Conservation (phyloP, 108 stramenopile species). For the Cylindrotheca closterium region DNA sequence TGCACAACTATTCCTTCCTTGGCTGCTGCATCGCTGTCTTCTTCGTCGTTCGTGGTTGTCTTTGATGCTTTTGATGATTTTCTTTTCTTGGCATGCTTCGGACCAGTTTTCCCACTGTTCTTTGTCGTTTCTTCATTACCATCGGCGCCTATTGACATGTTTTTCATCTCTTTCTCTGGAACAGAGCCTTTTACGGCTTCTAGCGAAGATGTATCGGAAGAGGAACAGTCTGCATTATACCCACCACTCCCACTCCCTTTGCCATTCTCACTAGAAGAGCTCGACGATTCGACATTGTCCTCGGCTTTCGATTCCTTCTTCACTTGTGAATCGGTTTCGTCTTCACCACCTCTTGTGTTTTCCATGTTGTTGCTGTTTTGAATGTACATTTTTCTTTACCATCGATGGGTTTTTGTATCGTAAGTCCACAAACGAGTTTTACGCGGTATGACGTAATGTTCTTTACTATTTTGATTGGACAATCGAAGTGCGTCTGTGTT, state of each 20-base stretch:
- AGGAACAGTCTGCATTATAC: constrained; percentile 37
- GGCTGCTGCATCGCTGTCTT: neutral
- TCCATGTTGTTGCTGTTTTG: no score
- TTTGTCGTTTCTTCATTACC: constrained; percentile 1
- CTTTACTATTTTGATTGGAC: no score
- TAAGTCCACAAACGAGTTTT: no score
- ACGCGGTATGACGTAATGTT: no score
- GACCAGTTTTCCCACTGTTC: neutral
- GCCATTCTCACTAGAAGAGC: constrained; percentile 17
- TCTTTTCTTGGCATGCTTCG: neutral
- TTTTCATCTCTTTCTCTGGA: constrained; percentile 4
- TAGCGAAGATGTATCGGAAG: constrained; percentile 29
- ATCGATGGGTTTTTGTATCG: no score
- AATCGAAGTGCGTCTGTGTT: no score
- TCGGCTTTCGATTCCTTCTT: neutral
- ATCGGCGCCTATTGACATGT: neutral
- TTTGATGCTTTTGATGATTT: neutral
- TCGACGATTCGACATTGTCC: constrained; percentile 21
- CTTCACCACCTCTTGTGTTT: neutral
- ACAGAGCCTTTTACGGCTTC: neutral
- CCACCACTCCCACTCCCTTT: constrained; percentile 30
- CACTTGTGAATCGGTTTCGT: constrained; percentile 5
- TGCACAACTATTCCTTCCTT: neutral
- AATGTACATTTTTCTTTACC: no score
- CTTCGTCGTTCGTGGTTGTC: neutral